Percentiles rank a stretch among this genome's conserved stretches.
These are phyloP conservation scores for Vinca minor DNA, from an alignment of 257 asterid genomes.

Conservation along the genomic window DNA sequence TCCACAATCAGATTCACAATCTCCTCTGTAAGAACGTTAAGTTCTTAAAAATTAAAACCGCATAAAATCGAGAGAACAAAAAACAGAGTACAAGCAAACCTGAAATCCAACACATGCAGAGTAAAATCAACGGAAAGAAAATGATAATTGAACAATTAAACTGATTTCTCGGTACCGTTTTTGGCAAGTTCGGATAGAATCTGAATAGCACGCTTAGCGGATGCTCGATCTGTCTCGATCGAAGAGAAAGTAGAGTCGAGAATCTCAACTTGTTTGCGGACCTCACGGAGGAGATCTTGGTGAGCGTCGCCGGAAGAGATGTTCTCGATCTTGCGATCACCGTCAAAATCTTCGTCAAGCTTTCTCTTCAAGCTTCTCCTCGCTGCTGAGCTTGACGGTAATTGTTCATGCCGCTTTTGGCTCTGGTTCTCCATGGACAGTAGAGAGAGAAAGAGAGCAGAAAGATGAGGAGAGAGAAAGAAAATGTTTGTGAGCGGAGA, in stretches of 20 bases:
- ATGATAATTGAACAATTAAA: background rate
- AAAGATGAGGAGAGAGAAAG: conserved; percentile 31
- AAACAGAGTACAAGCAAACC: background rate
- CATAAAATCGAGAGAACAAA: conserved; percentile 8
- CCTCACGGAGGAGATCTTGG: conserved; percentile 49
- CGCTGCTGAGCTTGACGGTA: conserved; percentile 33
- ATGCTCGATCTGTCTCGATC: conserved; percentile 37
- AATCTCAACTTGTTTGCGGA: conserved; percentile 31
- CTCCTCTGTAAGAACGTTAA: conserved; percentile 63
- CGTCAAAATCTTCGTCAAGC: conserved; percentile 49
- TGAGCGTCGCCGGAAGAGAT: conserved; percentile 36
- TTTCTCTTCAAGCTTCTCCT: conserved; percentile 84
- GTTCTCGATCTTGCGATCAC: conserved; percentile 47
- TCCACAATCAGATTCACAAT: conserved; percentile 77
- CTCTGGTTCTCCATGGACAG: conserved; percentile 60
- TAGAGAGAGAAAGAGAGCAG: conserved; percentile 8
- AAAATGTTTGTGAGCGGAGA: conserved; percentile 12
- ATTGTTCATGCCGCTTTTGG: conserved; percentile 60
- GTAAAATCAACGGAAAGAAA: background rate
- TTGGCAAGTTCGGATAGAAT: conserved; percentile 35
- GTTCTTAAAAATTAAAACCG: conserved; percentile 21
- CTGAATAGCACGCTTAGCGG: conserved; percentile 35
- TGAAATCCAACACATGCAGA: conserved; percentile 1
- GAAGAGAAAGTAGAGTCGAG: conserved; percentile 28
- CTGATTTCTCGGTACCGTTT: conserved; percentile 25